Evolutionary conservation across 495 filamentous ascomycete species (phyloP).

Genomic region (Penicillium argentinense): DNA sequence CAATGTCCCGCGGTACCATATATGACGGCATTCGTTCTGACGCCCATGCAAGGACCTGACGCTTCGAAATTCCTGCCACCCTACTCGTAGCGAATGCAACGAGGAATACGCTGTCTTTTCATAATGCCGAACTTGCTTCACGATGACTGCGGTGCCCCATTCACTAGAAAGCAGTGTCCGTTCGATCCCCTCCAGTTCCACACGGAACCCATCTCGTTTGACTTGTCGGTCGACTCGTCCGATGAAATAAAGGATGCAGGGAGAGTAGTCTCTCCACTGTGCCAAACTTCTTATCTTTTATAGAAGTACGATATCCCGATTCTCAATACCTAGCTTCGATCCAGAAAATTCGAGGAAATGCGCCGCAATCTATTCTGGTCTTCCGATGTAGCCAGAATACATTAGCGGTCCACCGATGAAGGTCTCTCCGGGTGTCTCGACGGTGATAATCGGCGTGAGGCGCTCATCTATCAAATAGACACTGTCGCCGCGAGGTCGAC

Average conservation of each 20-base stretch:
- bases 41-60: neutral
- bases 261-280: conserved; percentile 10
- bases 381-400: conserved; percentile 6
- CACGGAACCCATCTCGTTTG: conserved; percentile 38
- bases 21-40: neutral
- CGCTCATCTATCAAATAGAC: too few species aligned
- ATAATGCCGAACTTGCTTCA: too few species aligned
- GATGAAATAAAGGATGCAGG: conserved; percentile 35
- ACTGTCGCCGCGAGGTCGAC: neutral
- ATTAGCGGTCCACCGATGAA: conserved; percentile 5
- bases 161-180: too few species aligned
- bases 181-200: conserved; percentile 45
- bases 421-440: neutral
- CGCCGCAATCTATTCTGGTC: neutral
- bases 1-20: neutral
- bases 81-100: too few species aligned
- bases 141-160: too few species aligned
- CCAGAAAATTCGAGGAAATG: too few species aligned
- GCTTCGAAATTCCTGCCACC: too few species aligned
- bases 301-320: too few species aligned
- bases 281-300: conserved; percentile 32
- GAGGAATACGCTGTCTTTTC: too few species aligned
- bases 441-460: too few species aligned
- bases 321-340: too few species aligned
- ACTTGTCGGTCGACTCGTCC: conserved; percentile 45